These are phyloP conservation scores for Boletus reticuloceps DNA, from an alignment of 768 basidiomycete genomes.

Conservation along the genomic window DNA sequence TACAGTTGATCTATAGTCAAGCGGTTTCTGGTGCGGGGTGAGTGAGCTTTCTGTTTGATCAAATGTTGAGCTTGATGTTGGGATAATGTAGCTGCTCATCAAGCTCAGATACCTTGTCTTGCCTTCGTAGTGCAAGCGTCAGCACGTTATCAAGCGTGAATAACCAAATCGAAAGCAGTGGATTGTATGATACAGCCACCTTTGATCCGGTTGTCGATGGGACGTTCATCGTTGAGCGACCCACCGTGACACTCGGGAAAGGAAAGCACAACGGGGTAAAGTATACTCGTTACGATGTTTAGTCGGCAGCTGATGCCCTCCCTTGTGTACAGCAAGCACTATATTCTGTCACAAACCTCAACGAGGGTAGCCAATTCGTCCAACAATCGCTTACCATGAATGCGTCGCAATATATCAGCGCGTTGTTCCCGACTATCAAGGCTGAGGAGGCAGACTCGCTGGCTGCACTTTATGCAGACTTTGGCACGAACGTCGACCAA, in stretches of 20 bases:
- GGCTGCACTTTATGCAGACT: slow-evolving; percentile 27
- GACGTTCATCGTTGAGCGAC: slow-evolving; percentile 32
- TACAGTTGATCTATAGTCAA: slow-evolving; percentile 32
- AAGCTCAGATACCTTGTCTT: slow-evolving; percentile 34
- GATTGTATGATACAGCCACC: slow-evolving; percentile 28
- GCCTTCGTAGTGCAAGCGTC: slow-evolving; percentile 34
- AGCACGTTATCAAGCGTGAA: slow-evolving; percentile 27
- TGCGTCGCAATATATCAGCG: slow-evolving; percentile 30
- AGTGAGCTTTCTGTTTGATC: not conserved
- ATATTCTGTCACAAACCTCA: slow-evolving; percentile 37
- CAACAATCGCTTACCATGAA: slow-evolving; percentile 24
- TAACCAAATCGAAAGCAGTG: slow-evolving; percentile 20
- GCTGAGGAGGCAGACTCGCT: slow-evolving; percentile 23
- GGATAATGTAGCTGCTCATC: slow-evolving; percentile 31
- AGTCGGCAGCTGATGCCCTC: not conserved
- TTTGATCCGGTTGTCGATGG: slow-evolving; percentile 39
- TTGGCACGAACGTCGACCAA: slow-evolving; percentile 35
- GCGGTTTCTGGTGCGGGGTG: slow-evolving; percentile 38
- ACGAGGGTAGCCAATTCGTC: slow-evolving; percentile 40
- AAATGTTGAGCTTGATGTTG: not conserved
- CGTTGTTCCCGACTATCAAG: slow-evolving; percentile 40
- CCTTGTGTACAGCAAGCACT: slow-evolving; percentile 21
- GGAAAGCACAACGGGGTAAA: slow-evolving; percentile 35
- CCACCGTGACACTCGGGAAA: slow-evolving; percentile 27
- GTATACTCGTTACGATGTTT: not conserved